Base-by-base conservation (phyloP, 78 protist genomes). In the Diacronema lutheri region DNA sequence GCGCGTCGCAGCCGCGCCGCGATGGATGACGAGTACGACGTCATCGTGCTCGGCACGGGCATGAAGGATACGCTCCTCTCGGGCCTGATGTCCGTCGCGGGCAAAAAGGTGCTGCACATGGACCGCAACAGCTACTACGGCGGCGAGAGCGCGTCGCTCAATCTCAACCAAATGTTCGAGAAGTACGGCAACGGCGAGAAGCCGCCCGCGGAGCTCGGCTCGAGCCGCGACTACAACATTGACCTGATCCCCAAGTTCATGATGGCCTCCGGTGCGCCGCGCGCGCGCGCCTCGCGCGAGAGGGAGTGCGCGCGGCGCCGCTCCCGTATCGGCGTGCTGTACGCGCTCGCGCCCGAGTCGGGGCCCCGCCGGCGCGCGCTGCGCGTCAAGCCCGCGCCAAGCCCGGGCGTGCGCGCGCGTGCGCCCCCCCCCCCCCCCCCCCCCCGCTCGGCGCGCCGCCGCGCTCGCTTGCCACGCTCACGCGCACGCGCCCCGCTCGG, bases 61-160 rank as follows among this genome's bases (percentile, higher is more conserved):
- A 92, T 98, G 41, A 97, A 93, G 83, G 99, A 98, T 87, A 97
- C 99, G 95, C 90, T 98, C 60, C 85, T 98, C 65, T 76, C 92
- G 29, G 99, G 99, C 74, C 72, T 98, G 72, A 83, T 98, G 33
- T 93, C 98, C 29, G 95, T 92, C 77, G 86, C 87, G 31, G 97
- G 98, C 25, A 89, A 95, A 83, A 95, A 94, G 84, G 97, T 97
- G 26, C 92, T 98, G 60, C 99, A 97, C 85, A 93, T 98, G 92
- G 99, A 97, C 92, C 88, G 99, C 74, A 98, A 98, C 89, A 86
- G 90, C 87, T 98, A 96, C 92, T 98, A 98, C 84, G 99, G 99
- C 58, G 99, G 98, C 56, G 99, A 92, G 60, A 85, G 92, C 46
- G 99, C 99, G 10, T 96, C 99, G 4, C 87, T 96, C 41, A 94